These are phyloP conservation scores for Solioccasus polychromus DNA, from an alignment of 768 basidiomycete species.

Conservation along the genomic window DNA sequence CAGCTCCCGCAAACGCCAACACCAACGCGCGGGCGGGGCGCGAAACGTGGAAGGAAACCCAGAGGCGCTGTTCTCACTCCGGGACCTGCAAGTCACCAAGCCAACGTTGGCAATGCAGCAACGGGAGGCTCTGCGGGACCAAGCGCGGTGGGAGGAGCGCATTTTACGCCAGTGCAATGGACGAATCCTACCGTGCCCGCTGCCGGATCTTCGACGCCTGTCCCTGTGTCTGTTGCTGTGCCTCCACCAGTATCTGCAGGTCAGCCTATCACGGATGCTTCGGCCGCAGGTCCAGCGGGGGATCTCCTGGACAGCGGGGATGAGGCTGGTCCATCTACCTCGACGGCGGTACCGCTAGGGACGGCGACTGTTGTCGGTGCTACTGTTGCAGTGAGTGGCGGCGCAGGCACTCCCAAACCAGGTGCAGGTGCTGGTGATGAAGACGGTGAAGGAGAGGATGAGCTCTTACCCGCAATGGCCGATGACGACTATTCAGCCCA, in stretches of 20 bases:
- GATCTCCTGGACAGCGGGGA: slow-evolving; percentile 19
- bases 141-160: neutral
- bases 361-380: neutral
- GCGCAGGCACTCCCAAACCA: slow-evolving; percentile 9
- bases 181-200: slow-evolving; percentile 18
- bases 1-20: slow-evolving; percentile 19
- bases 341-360: neutral
- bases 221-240: slow-evolving; percentile 2
- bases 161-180: slow-evolving; percentile 42
- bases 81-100: slow-evolving; percentile 12
- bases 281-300: slow-evolving; percentile 1
- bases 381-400: neutral
- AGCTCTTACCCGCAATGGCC: slow-evolving; percentile 79
- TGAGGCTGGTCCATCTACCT: slow-evolving; percentile 18
- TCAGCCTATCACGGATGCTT: slow-evolving; percentile 10
- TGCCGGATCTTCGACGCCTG: slow-evolving; percentile 11
- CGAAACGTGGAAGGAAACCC: slow-evolving; percentile 27
- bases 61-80: slow-evolving; percentile 14
- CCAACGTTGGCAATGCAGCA: neutral
- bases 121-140: neutral
- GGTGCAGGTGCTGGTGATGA: slow-evolving; percentile 30
- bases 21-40: slow-evolving; percentile 25
- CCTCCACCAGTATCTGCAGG: neutral
- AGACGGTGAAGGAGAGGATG: slow-evolving; percentile 76
- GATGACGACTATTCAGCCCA: slow-evolving; percentile 88